A percentile compares a stretch with the other conserved stretches of the same genome.
Evolutionary conservation across 352 stramenopile genomes (phyloP).

Genomic region (Phytophthora cactorum): DNA sequence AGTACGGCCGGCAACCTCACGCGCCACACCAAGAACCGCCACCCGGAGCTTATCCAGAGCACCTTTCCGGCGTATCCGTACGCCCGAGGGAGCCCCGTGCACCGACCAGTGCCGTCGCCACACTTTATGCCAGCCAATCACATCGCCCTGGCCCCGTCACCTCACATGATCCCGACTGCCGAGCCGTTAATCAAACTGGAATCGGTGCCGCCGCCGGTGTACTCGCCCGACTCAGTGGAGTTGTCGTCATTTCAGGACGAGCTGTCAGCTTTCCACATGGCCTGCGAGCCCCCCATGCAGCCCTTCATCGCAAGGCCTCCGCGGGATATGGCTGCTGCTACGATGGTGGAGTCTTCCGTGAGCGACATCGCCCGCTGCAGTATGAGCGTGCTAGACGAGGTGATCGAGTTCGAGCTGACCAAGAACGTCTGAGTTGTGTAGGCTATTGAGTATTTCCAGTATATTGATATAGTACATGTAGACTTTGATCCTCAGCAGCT

Average conservation of each 20-base stretch:
- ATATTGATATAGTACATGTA: slow-evolving; percentile 44
- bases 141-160: slow-evolving; percentile 3
- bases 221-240: slow-evolving; percentile 36
- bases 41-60: slow-evolving; percentile 39
- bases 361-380: slow-evolving; percentile 40
- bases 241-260: slow-evolving; percentile 37
- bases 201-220: slow-evolving; percentile 18
- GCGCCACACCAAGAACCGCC: slow-evolving; percentile 58
- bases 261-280: slow-evolving; percentile 30
- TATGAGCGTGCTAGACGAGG: slow-evolving; percentile 50
- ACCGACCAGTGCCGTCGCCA: slow-evolving; percentile 13
- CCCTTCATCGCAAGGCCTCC: slow-evolving; percentile 9
- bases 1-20: slow-evolving; percentile 66
- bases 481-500: slow-evolving; percentile 14
- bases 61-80: slow-evolving; percentile 26
- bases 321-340: slow-evolving; percentile 5
- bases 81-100: slow-evolving; percentile 2
- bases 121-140: slow-evolving; percentile 1
- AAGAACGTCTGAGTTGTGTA: slow-evolving; percentile 39
- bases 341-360: slow-evolving; percentile 19
- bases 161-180: slow-evolving; percentile 1
- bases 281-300: slow-evolving; percentile 16
- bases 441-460: slow-evolving; percentile 33
- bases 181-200: slow-evolving; percentile 27
- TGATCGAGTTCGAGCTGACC: slow-evolving; percentile 52